Evolutionary conservation across 441 rosid genomes (phyloP).

Genomic region (Gossypium armourianum): DNA sequence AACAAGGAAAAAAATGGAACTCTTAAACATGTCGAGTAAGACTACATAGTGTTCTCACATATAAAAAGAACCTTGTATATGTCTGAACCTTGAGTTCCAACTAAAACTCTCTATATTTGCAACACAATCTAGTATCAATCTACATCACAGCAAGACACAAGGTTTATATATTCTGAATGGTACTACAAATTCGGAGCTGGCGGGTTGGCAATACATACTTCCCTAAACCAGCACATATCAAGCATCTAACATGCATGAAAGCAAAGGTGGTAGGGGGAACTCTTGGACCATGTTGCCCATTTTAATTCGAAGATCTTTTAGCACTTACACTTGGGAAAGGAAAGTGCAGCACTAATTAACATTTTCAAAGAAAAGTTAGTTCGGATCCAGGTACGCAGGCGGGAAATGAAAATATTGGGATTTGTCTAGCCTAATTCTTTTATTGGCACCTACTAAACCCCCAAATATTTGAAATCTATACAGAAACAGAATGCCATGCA

Average conservation of each 20-base stretch:
- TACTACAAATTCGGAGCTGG: background rate
- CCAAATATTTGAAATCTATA: background rate
- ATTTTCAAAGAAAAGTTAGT: background rate
- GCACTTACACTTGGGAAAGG: background rate
- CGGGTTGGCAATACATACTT: background rate
- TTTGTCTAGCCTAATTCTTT: background rate
- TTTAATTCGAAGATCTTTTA: background rate
- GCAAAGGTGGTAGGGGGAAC: background rate
- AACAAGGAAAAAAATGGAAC: slow-evolving; percentile 2
- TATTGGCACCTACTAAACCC: background rate
- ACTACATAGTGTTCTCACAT: background rate
- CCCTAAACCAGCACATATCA: background rate
- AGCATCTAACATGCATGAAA: background rate
- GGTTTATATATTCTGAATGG: background rate
- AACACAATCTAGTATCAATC: background rate
- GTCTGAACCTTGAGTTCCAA: background rate
- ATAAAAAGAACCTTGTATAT: background rate
- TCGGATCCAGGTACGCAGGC: background rate
- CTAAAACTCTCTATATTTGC: background rate
- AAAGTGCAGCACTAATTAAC: background rate
- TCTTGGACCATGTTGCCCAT: no score
- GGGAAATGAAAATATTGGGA: background rate
- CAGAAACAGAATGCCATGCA: background rate
- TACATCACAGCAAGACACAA: background rate
- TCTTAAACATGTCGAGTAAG: background rate